Evolutionary conservation across 2,329 filamentous ascomycete species (phyloP).

Genomic region (Aspergillus unguis): DNA sequence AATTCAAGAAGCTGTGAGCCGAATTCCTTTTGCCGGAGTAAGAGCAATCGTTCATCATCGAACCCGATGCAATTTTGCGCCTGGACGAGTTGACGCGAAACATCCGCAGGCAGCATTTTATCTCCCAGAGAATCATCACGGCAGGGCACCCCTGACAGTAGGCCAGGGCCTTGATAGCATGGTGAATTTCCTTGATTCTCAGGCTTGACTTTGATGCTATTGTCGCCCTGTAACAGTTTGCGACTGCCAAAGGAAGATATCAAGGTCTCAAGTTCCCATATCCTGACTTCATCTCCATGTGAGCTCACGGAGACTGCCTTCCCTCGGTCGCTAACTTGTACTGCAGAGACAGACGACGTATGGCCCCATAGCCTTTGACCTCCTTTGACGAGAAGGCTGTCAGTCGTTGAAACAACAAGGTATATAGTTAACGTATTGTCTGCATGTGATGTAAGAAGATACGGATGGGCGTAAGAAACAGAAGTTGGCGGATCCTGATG

Average conservation of each 20-base stretch:
- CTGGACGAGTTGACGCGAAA: conserved; percentile 40
- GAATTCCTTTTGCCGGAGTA: conserved; percentile 67
- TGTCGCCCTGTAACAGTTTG: conserved; percentile 43
- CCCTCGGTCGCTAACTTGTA: conserved; percentile 77
- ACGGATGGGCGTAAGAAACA: conserved; percentile 75
- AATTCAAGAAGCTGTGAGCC: conserved; percentile 73
- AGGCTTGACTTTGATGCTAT: conserved; percentile 54
- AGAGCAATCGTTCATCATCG: conserved; percentile 87
- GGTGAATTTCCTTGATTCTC: conserved; percentile 26
- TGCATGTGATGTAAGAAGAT: conserved; percentile 75
- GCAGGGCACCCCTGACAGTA: conserved; percentile 9
- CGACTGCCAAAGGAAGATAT: conserved; percentile 48
- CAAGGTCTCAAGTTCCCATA: conserved; percentile 85
- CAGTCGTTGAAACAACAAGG: conserved; percentile 70
- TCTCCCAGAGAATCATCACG: conserved; percentile 19
- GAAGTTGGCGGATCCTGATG: conserved; percentile 55
- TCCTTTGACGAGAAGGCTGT: conserved; percentile 63
- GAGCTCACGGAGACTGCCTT: conserved; percentile 87
- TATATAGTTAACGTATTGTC: conserved; percentile 87
- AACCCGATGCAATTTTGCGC: conserved; percentile 72
- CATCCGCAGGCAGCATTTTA: conserved; percentile 27
- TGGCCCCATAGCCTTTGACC: conserved; percentile 84
- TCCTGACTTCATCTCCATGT: conserved; percentile 72
- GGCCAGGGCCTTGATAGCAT: conserved; percentile 1
- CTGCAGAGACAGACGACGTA: conserved; percentile 82